Percentiles rank a stretch among this genome's conserved stretches.
Conservation (phyloP, 139 green algal genomes). For the Pedinophyceae sp. region DNA sequence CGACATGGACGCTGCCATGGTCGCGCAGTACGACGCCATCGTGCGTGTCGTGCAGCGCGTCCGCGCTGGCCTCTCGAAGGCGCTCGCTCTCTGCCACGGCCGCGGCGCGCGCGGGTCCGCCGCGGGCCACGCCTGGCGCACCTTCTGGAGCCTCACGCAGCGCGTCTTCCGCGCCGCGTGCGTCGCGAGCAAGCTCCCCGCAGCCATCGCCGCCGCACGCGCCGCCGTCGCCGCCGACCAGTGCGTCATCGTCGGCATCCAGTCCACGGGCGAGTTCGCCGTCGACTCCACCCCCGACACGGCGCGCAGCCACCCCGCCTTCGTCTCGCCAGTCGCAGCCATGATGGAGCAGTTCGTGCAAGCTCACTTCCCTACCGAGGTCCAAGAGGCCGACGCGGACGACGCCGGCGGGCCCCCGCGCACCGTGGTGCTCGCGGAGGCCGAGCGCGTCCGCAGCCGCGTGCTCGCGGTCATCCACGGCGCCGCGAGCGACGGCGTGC, state of each 20-base stretch:
- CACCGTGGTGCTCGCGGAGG: no score
- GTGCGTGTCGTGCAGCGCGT: no score
- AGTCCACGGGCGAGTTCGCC: slow-evolving; percentile 38
- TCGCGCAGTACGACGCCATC: background rate
- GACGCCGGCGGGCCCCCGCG: no score
- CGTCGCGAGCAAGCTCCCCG: slow-evolving; percentile 50
- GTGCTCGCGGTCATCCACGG: no score
- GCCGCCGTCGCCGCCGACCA: slow-evolving; percentile 30
- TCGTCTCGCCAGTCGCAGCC: no score
- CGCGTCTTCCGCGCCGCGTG: slow-evolving; percentile 64
- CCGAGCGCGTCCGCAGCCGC: no score
- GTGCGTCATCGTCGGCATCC: slow-evolving; percentile 49
- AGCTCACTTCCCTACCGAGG: no score
- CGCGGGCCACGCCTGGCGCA: slow-evolving; percentile 17
- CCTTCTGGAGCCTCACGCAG: slow-evolving; percentile 41
- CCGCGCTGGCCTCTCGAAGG: slow-evolving; percentile 25
- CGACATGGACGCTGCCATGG: background rate
- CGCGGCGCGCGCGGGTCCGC: slow-evolving; percentile 21
- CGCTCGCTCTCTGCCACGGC: slow-evolving; percentile 33
- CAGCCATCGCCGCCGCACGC: slow-evolving; percentile 3
- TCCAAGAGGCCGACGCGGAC: no score
- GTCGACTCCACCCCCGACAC: no score
- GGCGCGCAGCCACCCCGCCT: no score
- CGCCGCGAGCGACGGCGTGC: no score
- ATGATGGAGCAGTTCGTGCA: no score